Evolutionary conservation across 176 grass and related monocot species (phyloP), one percentile per base, ranked within the genome.

Genomic region (Raddia distichophylla): DNA sequence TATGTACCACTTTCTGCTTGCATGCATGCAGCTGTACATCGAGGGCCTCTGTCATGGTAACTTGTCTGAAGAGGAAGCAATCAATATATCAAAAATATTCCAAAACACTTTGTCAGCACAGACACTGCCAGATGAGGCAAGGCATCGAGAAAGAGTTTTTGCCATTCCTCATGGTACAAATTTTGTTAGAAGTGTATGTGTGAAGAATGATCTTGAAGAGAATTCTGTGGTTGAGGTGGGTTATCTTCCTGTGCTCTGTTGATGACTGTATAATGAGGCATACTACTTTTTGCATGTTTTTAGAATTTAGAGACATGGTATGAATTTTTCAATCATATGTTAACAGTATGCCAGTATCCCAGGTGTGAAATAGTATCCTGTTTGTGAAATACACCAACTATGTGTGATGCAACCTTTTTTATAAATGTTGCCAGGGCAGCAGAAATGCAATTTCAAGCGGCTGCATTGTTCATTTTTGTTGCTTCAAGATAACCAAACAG

Each of bases 41-140:
- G 95, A 98, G 86, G 95, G 95, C 77, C 86, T 98, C 32, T 98
- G 95, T 79, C 90, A 98, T 91, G 95, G 95, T 5, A 98, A 98
- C 86, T 77, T 98, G 43, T 94, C 88, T 62, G 84, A 89, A 91
- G 86, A 95, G 32, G 95, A 98, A 76, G 90, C 88, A 75, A 71
- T 74, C 18, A 90, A 91, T 74, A 89, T 98, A 90, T 91, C 95
- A 88, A 89, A 89, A 77, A 88, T 91, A 80, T 94, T 98, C 83
- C 74, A 64, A 64, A 91, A 70, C 61, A 84, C 58, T 69, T 84
- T 94, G 74, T 84, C 74, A 59, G 86, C 81, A 79, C 84, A 91
- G 82, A 70, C 86, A 78, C 62, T 98, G 65, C 81, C 83, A 12
- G 90, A 76, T 71, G 84, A 91, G 64, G 71, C 84, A 51, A 91